Conservation (phyloP, 106 monocot genomes). For the Posidonia australis region DNA sequence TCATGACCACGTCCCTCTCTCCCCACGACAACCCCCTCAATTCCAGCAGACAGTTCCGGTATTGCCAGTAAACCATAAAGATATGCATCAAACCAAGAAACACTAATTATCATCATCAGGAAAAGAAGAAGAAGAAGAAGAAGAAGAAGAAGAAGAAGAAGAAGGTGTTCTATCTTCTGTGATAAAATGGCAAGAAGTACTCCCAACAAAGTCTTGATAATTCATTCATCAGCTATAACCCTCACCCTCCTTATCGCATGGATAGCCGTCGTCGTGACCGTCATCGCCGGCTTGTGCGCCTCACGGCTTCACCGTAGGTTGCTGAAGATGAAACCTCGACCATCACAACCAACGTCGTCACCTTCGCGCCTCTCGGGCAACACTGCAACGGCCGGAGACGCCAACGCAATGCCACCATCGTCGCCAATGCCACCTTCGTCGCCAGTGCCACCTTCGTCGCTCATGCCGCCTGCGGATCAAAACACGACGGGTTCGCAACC, state of each 20-base stretch:
- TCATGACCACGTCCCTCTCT: too few relatives aligned
- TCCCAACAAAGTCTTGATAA: background rate
- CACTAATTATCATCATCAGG: too few relatives aligned
- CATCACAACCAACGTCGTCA: background rate
- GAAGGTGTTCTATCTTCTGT: background rate
- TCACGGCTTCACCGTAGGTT: slow-evolving; percentile 11
- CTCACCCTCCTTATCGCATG: slow-evolving; percentile 2
- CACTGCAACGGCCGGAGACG: background rate
- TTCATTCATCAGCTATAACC: slow-evolving; percentile 1
- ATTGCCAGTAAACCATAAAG: too few relatives aligned
- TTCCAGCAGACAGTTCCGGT: too few relatives aligned
- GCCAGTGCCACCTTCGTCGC: background rate
- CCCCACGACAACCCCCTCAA: too few relatives aligned
- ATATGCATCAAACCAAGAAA: too few relatives aligned
- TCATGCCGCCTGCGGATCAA: background rate
- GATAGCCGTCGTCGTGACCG: slow-evolving; percentile 8
- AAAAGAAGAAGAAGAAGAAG: too few relatives aligned
- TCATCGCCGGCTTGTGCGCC: slow-evolving; percentile 20
- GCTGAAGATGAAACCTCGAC: background rate
- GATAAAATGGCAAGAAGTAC: background rate
- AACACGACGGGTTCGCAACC: background rate
- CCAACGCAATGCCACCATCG: background rate
- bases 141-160: too few relatives aligned
- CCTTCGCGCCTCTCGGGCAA: background rate
- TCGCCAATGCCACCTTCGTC: background rate